These are phyloP conservation scores for Funneliformis mosseae DNA, from an alignment of 192 early-diverging fungal genomes.

Conservation along the genomic window DNA sequence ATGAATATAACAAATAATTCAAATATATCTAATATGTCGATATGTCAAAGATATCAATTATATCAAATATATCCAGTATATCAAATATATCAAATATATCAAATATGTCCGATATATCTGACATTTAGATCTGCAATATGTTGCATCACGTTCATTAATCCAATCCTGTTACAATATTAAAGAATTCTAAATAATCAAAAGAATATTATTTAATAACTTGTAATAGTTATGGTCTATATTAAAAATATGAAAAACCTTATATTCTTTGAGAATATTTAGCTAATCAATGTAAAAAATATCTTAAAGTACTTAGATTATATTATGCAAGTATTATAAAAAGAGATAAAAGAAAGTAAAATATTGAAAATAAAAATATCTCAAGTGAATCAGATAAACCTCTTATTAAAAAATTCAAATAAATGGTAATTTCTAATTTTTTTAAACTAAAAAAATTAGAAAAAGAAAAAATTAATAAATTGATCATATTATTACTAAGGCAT, in stretches of 20 bases:
- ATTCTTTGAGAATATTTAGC: neutral
- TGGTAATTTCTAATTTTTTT: neutral
- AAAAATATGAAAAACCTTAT: neutral
- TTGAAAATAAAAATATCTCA: neutral
- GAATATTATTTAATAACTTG: neutral
- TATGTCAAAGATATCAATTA: too few relatives aligned
- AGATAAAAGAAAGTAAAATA: neutral
- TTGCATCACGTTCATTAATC: too few relatives aligned
- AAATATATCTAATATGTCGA: too few relatives aligned
- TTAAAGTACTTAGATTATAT: neutral
- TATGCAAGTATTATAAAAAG: neutral
- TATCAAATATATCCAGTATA: too few relatives aligned
- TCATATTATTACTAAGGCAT: neutral
- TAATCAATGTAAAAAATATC: neutral
- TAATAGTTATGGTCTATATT: neutral
- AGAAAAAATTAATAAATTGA: neutral
- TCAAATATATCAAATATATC: too few relatives aligned
- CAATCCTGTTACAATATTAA: too few relatives aligned
- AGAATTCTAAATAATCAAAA: neutral
- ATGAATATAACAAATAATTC: too few relatives aligned
- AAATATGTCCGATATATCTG: too few relatives aligned
- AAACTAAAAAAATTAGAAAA: neutral
- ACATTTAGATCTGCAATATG: too few relatives aligned
- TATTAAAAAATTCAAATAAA: neutral
- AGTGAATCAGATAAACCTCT: neutral